Conservation (phyloP, 164 flowering plant genomes). For the Aristolochia contorta region DNA sequence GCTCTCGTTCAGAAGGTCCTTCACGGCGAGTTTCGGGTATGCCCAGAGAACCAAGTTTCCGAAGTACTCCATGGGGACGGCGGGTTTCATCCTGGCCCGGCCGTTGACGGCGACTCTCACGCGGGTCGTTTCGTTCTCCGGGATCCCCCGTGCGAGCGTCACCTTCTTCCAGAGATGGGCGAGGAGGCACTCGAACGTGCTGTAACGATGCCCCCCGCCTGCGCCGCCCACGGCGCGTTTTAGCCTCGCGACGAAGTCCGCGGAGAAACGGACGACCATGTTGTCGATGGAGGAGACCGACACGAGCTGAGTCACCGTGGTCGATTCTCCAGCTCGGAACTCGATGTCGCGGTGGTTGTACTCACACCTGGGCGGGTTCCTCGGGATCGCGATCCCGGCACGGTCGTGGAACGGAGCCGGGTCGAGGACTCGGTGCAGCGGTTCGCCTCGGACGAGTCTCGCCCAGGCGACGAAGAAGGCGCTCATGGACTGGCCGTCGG, state of each 20-base stretch:
- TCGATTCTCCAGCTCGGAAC: no score
- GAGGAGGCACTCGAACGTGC: slow-evolving; percentile 9
- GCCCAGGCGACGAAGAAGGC: slow-evolving; percentile 8
- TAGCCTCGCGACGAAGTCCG: slow-evolving; percentile 11
- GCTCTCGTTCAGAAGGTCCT: slow-evolving; percentile 9
- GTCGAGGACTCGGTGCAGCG: background rate
- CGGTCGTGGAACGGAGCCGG: slow-evolving; percentile 2
- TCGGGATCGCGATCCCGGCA: slow-evolving; percentile 1
- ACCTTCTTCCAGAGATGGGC: slow-evolving; percentile 2
- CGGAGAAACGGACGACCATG: slow-evolving; percentile 12
- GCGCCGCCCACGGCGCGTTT: background rate
- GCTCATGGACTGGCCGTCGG: slow-evolving; percentile 12
- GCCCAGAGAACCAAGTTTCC: slow-evolving; percentile 11
- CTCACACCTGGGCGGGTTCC: slow-evolving; percentile 5
- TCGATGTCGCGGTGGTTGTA: slow-evolving; percentile 5
- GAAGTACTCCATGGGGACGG: slow-evolving; percentile 5
- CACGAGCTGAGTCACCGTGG: no score
- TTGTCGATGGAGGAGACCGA: background rate
- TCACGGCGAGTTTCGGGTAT: background rate
- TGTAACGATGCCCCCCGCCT: background rate
- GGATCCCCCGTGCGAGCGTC: slow-evolving; percentile 1
- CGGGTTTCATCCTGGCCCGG: background rate
- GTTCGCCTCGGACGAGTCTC: background rate
- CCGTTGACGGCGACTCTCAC: slow-evolving; percentile 7
- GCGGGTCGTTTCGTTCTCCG: background rate